Percentiles rank a stretch among this genome's conserved stretches.
phyloP scores from a whole-genome alignment of 2,329 filamentous ascomycete species.

The Epichloe uncinata region DNA sequence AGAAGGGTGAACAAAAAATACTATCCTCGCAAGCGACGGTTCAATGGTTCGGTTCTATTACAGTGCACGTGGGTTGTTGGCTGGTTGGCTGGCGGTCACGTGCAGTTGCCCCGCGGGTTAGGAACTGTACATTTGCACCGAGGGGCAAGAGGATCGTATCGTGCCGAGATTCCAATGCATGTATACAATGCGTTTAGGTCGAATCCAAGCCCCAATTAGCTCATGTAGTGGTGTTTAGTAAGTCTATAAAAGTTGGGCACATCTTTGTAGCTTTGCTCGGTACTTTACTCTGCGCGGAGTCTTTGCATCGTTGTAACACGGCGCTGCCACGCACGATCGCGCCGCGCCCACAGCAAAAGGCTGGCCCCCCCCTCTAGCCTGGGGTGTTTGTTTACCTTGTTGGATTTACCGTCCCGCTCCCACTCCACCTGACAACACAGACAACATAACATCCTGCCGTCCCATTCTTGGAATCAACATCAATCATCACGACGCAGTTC shows the following conservation, averaged over 20 bases:
- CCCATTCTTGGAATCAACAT: constrained; percentile 2
- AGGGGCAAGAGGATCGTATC: no score
- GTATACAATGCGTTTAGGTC: no score
- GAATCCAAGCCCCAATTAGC: no score
- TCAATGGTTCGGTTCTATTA: not conserved
- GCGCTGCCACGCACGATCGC: not conserved
- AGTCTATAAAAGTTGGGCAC: not conserved
- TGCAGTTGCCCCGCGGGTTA: constrained; percentile 12
- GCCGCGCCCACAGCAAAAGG: no score
- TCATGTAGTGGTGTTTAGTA: not conserved
- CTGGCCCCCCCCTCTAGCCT: not conserved
- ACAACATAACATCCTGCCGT: not conserved
- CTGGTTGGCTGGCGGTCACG: constrained; percentile 19
- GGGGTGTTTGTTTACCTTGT: not conserved
- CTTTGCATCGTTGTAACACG: no score
- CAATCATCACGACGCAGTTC: constrained; percentile 6
- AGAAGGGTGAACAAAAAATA: not conserved
- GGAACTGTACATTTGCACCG: no score
- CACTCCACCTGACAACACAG: not conserved
- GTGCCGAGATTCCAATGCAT: no score
- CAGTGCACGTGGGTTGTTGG: constrained; percentile 18
- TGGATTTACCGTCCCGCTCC: not conserved
- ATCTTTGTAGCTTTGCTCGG: not conserved
- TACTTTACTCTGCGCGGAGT: no score
- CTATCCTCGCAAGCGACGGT: not conserved